phyloP scores from a whole-genome alignment of 1,284 basidiomycete genomes.

The Retiboletus flavoniger region DNA sequence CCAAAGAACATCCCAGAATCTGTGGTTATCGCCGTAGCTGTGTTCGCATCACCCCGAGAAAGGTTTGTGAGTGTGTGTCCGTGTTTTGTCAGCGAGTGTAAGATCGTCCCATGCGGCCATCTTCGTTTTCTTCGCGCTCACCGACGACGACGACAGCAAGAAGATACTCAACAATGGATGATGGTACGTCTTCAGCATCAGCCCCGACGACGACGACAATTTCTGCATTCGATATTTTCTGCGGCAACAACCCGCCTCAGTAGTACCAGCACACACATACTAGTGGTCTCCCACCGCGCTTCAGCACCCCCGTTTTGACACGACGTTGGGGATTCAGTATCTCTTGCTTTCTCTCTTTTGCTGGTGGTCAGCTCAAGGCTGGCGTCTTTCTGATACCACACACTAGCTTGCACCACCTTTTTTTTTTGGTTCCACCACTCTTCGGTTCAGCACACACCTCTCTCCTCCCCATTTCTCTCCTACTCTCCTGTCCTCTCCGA shows the following conservation, averaged over 20 bases:
- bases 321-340: slow-evolving; percentile 26
- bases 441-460: slow-evolving; percentile 8
- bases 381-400: slow-evolving; percentile 21
- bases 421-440: slow-evolving; percentile 9
- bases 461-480: slow-evolving; percentile 6
- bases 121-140: slow-evolving; percentile 7
- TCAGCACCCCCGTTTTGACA: slow-evolving; percentile 29
- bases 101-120: neutral
- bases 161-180: slow-evolving; percentile 59
- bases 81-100: slow-evolving; percentile 16
- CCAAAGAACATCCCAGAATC: no score
- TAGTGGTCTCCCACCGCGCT: slow-evolving; percentile 32
- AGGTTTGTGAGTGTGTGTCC: slow-evolving; percentile 20
- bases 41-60: no score
- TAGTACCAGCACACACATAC: slow-evolving; percentile 30
- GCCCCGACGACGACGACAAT: slow-evolving; percentile 45
- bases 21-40: no score
- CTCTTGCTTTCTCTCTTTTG: slow-evolving; percentile 12
- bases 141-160: slow-evolving; percentile 20
- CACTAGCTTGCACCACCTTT: slow-evolving; percentile 15
- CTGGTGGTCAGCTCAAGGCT: slow-evolving; percentile 35
- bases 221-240: slow-evolving; percentile 37
- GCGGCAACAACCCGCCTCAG: slow-evolving; percentile 42
- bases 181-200: slow-evolving; percentile 80
- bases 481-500: slow-evolving; percentile 24